A percentile compares a stretch with the other conserved stretches of the same genome.
Evolutionary conservation across 768 basidiomycete species (phyloP).

Genomic region (Tricholomella constricta): DNA sequence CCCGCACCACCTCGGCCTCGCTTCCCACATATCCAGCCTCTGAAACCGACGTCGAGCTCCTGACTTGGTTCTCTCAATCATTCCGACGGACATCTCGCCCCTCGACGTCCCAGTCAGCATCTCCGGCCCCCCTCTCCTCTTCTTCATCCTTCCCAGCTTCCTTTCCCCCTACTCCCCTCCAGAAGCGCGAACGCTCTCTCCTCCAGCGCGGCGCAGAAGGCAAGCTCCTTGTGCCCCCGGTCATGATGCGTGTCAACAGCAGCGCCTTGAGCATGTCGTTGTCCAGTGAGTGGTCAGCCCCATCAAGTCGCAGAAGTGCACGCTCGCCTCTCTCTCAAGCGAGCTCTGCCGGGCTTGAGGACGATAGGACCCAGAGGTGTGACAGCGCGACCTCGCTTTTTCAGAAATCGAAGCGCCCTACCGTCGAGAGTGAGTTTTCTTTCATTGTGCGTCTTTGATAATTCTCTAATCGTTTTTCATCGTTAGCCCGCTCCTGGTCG

Average conservation of each 20-base stretch:
- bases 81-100: constrained; percentile 57
- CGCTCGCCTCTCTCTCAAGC: constrained; percentile 37
- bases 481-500: constrained; percentile 69
- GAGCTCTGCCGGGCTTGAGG: constrained; percentile 29
- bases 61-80: constrained; percentile 56
- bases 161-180: constrained; percentile 32
- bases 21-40: constrained; percentile 14
- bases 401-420: constrained; percentile 38
- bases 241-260: constrained; percentile 40
- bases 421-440: constrained; percentile 53
- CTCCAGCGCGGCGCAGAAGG: constrained; percentile 65
- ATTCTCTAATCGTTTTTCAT: constrained; percentile 11
- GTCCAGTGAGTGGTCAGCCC: constrained; percentile 33
- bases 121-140: constrained; percentile 35
- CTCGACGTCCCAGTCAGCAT: constrained; percentile 34
- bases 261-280: constrained; percentile 39
- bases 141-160: constrained; percentile 39
- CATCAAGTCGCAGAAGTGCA: too few species aligned
- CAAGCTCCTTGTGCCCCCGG: constrained; percentile 54
- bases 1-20: constrained; percentile 14
- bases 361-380: constrained; percentile 24
- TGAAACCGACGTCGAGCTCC: constrained; percentile 42
- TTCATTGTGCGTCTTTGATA: background rate
- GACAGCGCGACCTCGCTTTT: constrained; percentile 22
- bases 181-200: constrained; percentile 51